Evolutionary conservation across 495 filamentous ascomycete genomes (phyloP).

Genomic region (Rusavskia elegans): DNA sequence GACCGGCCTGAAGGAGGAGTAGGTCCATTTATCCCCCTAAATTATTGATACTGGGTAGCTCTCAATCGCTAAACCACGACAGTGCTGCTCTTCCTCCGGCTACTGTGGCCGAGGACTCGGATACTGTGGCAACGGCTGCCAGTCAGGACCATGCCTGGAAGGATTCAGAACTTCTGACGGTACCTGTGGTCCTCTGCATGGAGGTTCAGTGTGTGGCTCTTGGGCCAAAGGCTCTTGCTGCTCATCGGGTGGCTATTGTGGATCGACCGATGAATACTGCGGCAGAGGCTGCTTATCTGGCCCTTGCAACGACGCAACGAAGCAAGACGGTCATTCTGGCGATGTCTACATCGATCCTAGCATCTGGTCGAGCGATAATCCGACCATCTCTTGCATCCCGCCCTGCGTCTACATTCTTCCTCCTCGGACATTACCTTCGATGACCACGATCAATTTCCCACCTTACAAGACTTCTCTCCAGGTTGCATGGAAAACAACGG

Average conservation of each 20-base stretch:
- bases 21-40: not conserved
- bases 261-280: not conserved
- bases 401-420: constrained; percentile 13
- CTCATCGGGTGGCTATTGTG: not conserved
- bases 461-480: not conserved
- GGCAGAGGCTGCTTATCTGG: constrained; percentile 2
- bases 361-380: constrained; percentile 4
- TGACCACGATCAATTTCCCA: constrained; percentile 11
- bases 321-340: not conserved
- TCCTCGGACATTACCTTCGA: constrained; percentile 3
- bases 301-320: not conserved
- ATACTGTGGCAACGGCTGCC: not conserved
- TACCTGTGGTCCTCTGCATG: not conserved
- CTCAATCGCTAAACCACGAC: no score
- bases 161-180: not conserved
- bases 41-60: no score
- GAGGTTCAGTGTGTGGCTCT: not conserved
- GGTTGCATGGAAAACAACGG: constrained; percentile 1
- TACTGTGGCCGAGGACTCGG: not conserved
- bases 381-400: constrained; percentile 7
- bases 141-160: not conserved
- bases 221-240: not conserved
- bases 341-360: constrained; percentile 9
- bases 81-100: not conserved
- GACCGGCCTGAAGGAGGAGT: not conserved